Evolutionary conservation across 2,329 filamentous ascomycete genomes (phyloP).

Genomic region (Dactylonectria macrodidyma): DNA sequence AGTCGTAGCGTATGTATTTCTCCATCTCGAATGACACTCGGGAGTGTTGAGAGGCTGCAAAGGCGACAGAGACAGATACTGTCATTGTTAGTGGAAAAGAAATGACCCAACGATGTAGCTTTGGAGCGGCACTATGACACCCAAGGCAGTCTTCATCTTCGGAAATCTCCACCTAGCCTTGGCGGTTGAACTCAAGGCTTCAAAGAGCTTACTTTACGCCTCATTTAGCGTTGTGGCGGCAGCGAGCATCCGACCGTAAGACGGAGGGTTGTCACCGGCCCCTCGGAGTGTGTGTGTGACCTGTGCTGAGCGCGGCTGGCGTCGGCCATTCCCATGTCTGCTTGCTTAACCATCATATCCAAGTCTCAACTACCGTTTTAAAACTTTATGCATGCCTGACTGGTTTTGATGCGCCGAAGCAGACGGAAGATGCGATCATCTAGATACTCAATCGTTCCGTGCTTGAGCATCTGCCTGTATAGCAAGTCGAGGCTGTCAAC

Average conservation of each 20-base stretch:
- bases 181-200: not conserved
- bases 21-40: slow-evolving; percentile 13
- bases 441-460: not conserved
- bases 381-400: slow-evolving; percentile 21
- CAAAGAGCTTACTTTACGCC: not conserved
- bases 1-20: slow-evolving; percentile 16
- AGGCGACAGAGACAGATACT: not conserved
- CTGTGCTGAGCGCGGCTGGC: slow-evolving; percentile 16
- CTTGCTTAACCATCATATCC: slow-evolving; percentile 5
- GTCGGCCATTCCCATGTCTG: slow-evolving; percentile 13
- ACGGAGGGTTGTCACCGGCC: not conserved
- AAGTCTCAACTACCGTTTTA: too few relatives aligned
- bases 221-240: not conserved
- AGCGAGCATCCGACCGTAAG: not conserved
- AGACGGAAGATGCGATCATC: too few relatives aligned
- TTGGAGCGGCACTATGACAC: not conserved
- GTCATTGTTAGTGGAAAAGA: slow-evolving; percentile 7
- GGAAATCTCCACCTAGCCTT: not conserved
- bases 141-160: not conserved
- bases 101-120: slow-evolving; percentile 2
- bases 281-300: not conserved
- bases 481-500: slow-evolving; percentile 2
- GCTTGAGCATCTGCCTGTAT: not conserved
- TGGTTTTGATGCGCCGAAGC: not conserved
- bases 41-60: slow-evolving; percentile 6